phyloP scores from a whole-genome alignment of 179 eudicot genomes.

The Heliamphora pulchella region DNA sequence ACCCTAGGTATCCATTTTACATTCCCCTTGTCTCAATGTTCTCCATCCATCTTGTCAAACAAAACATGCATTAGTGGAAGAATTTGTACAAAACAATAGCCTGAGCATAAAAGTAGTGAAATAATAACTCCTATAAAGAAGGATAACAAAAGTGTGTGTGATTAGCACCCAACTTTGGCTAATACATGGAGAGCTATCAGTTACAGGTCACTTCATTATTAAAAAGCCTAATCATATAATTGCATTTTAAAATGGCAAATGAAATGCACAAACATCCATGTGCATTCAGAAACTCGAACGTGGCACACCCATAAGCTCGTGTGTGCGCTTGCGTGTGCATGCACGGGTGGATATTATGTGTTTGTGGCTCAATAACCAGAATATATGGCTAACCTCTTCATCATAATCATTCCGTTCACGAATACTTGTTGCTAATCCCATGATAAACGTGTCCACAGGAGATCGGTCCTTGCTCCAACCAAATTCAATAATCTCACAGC shows the following conservation, averaged over 20 bases:
- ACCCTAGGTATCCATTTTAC: not conserved
- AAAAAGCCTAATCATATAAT: not conserved
- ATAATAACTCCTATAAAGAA: not conserved
- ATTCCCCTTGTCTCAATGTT: not conserved
- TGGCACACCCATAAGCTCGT: not conserved
- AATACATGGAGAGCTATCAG: not conserved
- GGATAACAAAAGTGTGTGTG: not conserved
- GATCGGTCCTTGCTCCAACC: slow-evolving; percentile 89
- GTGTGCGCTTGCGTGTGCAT: not conserved
- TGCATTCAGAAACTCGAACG: not conserved
- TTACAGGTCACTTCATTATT: not conserved
- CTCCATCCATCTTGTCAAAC: not conserved
- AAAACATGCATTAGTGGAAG: not conserved
- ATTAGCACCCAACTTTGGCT: not conserved
- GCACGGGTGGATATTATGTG: not conserved
- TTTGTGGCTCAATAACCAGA: slow-evolving; percentile 9
- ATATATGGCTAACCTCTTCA: slow-evolving; percentile 61
- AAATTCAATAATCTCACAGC: slow-evolving; percentile 78
- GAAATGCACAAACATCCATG: not conserved
- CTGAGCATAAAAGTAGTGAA: not conserved
- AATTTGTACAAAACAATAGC: not conserved
- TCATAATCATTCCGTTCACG: slow-evolving; percentile 86
- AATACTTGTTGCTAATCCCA: slow-evolving; percentile 76
- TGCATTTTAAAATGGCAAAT: not conserved
- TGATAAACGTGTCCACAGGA: slow-evolving; percentile 81